phyloP scores from a whole-genome alignment of 768 basidiomycete genomes.

The Leccinum sublutescens region DNA sequence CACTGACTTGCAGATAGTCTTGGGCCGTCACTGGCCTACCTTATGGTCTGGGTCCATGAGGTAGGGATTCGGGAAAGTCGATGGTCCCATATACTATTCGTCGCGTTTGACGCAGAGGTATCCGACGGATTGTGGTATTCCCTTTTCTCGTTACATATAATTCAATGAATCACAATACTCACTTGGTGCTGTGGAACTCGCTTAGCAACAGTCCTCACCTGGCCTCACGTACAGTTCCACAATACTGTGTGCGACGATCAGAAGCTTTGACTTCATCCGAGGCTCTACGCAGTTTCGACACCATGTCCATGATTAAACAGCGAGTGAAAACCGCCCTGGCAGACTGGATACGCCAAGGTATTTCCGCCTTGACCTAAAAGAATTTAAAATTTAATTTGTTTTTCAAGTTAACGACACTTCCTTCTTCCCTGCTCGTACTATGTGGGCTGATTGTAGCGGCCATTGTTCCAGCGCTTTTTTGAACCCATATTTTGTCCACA shows the following conservation, averaged over 20 bases:
- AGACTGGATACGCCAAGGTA: too few species aligned
- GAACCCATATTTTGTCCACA: constrained; percentile 4
- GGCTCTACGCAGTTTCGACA: background rate
- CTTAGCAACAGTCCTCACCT: background rate
- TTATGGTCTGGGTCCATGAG: background rate
- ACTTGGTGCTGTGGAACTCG: background rate
- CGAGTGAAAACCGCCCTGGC: too few species aligned
- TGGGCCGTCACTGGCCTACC: background rate
- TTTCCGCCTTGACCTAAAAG: background rate
- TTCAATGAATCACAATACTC: background rate
- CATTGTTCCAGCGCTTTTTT: background rate
- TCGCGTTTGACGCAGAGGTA: background rate
- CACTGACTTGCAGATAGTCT: background rate
- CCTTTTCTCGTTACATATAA: background rate
- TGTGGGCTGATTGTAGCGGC: background rate
- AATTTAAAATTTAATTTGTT: background rate
- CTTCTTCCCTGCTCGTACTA: background rate
- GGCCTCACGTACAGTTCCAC: background rate
- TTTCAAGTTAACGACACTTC: background rate
- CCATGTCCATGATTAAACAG: background rate
- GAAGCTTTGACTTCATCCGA: background rate
- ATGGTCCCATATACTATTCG: background rate
- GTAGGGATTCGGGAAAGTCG: background rate
- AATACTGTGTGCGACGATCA: background rate
- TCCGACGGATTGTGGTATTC: background rate